Evolutionary conservation across 495 filamentous ascomycete species (phyloP), one percentile per base, ranked within the genome.

Genomic region (Zalerion maritima): DNA sequence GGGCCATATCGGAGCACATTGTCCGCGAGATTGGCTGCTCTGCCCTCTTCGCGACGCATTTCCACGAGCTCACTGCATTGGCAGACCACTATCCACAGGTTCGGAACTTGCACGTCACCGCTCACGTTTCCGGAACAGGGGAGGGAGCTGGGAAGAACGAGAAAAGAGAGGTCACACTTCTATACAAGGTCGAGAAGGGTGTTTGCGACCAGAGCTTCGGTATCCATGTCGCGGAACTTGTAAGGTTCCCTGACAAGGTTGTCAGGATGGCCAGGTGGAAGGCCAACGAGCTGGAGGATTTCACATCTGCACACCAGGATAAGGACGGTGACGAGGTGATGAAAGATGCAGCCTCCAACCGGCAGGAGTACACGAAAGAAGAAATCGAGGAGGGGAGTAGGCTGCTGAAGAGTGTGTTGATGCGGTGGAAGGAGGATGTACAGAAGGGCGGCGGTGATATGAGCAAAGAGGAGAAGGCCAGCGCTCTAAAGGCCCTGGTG

Each of bases 261-360:
- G 80, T 99, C 31, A 84, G 84, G 42, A 99, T 96, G 89, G 89
- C 89, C 15, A 93, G 91, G 57, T 72, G 89, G 36, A 96, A 96
- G 57, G 89, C 89, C 1, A 89, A 94, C 50, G 89, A 99, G 62
- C 64, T 99, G 11, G 89, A 99, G 52, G 89, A 97, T 50, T 97
- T 97, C 43, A 79, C 81, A 0, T 73, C 74, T 29, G 75, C 81
- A 43, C 69, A 74, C 44, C 77, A 73, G 21, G 61, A 69, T 7
- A 49, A 53, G 2, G 40, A 58, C 13, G 55, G 71, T 10, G 58
- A 69, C 32, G 50, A 38, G 18, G 31, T 31, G 5, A 24, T 45
- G 18, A 32, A 44, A 21, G n/a, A n/a, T n/a, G n/a, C n/a, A n/a
- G n/a, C n/a, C n/a, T n/a, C n/a, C n/a, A n/a, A n/a, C n/a, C n/a